Conservation (phyloP, 352 stramenopile species). For the Globisporangium okanoganense region DNA sequence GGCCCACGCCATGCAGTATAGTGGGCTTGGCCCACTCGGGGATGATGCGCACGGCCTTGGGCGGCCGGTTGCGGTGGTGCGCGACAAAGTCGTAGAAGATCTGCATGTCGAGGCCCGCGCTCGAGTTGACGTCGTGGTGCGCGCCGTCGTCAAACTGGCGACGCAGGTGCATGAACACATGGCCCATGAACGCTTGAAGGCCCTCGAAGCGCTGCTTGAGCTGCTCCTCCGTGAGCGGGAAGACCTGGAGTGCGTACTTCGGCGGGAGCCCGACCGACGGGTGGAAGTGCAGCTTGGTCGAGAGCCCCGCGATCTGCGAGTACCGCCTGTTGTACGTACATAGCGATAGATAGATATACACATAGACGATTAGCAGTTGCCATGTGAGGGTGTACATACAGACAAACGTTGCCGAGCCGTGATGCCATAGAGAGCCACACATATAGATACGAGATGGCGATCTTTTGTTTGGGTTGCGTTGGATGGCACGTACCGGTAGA, state of each 20-base stretch:
- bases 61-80: slow-evolving; percentile 62
- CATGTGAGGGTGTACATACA: background rate
- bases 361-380: background rate
- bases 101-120: slow-evolving; percentile 75
- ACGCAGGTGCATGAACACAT: slow-evolving; percentile 43
- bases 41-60: slow-evolving; percentile 36
- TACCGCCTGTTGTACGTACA: slow-evolving; percentile 49
- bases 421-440: background rate
- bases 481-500: slow-evolving; percentile 41
- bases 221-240: slow-evolving; percentile 58
- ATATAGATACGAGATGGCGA: background rate
- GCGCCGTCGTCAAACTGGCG: slow-evolving; percentile 44
- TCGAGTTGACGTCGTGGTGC: slow-evolving; percentile 58
- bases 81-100: slow-evolving; percentile 77
- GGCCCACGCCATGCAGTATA: slow-evolving; percentile 16
- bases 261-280: slow-evolving; percentile 62
- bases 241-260: slow-evolving; percentile 80
- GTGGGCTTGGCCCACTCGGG: slow-evolving; percentile 59
- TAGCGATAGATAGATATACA: background rate
- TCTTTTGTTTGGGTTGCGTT: background rate
- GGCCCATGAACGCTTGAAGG: slow-evolving; percentile 45
- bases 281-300: slow-evolving; percentile 64
- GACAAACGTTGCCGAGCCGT: background rate
- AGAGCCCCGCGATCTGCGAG: slow-evolving; percentile 64
- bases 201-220: slow-evolving; percentile 69